Conservation (phyloP, 2,329 filamentous ascomycete genomes). For the Exophiala spinifera region DNA sequence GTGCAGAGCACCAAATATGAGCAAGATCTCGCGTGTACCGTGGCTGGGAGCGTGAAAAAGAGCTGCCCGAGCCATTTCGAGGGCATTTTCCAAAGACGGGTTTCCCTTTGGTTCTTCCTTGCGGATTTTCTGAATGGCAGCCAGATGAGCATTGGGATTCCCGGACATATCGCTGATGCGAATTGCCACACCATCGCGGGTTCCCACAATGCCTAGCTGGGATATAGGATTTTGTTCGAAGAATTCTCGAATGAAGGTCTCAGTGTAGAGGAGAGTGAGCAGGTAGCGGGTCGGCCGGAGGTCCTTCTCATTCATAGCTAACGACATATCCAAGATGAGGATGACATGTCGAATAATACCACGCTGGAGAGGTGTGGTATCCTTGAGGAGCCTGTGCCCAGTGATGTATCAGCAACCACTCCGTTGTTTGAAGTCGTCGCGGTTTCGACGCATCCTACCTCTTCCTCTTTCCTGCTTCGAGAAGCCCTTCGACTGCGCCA, state of each 20-base stretch:
- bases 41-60: conserved; percentile 92
- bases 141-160: conserved; percentile 84
- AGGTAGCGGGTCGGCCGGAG: conserved; percentile 83
- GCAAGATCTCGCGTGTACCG: conserved; percentile 86
- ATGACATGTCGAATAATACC: conserved; percentile 97
- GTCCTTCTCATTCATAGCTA: conserved; percentile 94
- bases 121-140: conserved; percentile 66
- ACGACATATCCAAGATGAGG: conserved; percentile 85
- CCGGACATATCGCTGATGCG: conserved; percentile 86
- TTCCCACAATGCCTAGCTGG: conserved; percentile 86
- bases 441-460: conserved; percentile 43
- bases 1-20: conserved; percentile 86
- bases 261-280: conserved; percentile 75
- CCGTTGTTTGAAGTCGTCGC: background rate
- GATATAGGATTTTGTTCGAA: conserved; percentile 99
- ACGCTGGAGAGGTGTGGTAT: conserved; percentile 91
- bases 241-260: conserved; percentile 87
- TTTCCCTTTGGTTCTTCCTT: conserved; percentile 57
- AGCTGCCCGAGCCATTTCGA: conserved; percentile 90
- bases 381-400: conserved; percentile 68
- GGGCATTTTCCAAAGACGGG: conserved; percentile 84
- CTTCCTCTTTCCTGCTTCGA: conserved; percentile 80
- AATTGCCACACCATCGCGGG: conserved; percentile 86
- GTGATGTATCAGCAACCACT: conserved; percentile 7
- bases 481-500: conserved; percentile 65